Percentiles rank a stretch among this genome's conserved stretches.
These are phyloP conservation scores for Hanseniaspora mollemarum DNA, from an alignment of 805 yeast species.

Conservation along the genomic window DNA sequence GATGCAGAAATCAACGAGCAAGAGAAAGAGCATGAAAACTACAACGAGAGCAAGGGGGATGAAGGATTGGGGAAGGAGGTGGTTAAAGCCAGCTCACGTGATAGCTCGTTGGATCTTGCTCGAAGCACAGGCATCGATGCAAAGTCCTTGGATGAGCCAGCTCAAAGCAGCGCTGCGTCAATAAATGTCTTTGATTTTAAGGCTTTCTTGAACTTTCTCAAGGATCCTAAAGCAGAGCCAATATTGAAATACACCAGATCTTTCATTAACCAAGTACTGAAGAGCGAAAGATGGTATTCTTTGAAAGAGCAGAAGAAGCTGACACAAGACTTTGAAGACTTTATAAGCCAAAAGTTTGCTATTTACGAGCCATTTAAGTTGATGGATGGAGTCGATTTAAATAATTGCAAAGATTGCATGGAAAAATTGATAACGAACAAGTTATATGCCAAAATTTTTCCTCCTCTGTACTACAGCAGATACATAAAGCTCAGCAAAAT, in stretches of 20 bases:
- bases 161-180: constrained; percentile 14
- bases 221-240: constrained; percentile 73
- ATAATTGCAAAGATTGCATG: constrained; percentile 76
- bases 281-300: constrained; percentile 52
- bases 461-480: constrained; percentile 40
- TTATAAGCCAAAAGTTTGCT: constrained; percentile 53
- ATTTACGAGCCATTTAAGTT: constrained; percentile 62
- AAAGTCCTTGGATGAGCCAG: not conserved
- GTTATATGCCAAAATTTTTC: constrained; percentile 61
- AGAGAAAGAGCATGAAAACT: constrained; percentile 3
- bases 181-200: constrained; percentile 64
- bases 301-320: constrained; percentile 69
- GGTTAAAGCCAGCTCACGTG: not conserved
- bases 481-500: constrained; percentile 22
- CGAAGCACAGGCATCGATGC: not conserved
- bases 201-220: constrained; percentile 57
- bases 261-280: constrained; percentile 59
- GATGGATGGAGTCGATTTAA: constrained; percentile 48
- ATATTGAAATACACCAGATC: constrained; percentile 75
- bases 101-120: not conserved
- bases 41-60: not conserved
- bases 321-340: constrained; percentile 61
- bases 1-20: not conserved
- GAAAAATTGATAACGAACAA: constrained; percentile 89
- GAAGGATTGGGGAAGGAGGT: not conserved